These are phyloP conservation scores for Acer yangbiense DNA, from an alignment of 345 rosid species.

Conservation along the genomic window DNA sequence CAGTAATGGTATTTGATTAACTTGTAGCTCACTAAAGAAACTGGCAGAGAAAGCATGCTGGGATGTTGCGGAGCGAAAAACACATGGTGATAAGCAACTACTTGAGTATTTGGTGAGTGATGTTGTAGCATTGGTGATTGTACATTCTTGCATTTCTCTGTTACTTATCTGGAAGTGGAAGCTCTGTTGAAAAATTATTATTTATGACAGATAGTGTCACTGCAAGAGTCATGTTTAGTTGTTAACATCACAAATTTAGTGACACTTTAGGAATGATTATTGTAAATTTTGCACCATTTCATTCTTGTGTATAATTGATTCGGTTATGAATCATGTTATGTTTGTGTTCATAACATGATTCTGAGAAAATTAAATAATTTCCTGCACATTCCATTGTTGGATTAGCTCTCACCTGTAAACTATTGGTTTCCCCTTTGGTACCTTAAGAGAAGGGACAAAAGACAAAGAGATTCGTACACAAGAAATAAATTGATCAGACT, in stretches of 20 bases:
- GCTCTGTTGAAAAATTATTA: neutral
- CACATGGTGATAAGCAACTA: constrained; percentile 70
- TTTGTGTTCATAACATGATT: neutral
- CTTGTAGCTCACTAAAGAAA: constrained; percentile 66
- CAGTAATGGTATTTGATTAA: constrained; percentile 8
- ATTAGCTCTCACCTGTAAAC: neutral
- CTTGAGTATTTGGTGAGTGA: constrained; percentile 72
- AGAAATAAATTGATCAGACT: no score
- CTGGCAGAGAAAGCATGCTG: constrained; percentile 89
- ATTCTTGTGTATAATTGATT: neutral
- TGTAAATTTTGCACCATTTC: neutral
- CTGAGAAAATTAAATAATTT: neutral
- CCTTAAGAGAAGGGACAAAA: no score
- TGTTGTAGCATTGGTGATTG: neutral
- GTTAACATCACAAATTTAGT: neutral
- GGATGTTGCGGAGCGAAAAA: constrained; percentile 88
- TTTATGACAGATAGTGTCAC: neutral
- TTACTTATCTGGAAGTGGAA: constrained; percentile 2
- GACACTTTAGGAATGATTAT: neutral
- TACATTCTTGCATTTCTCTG: neutral
- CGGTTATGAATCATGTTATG: neutral
- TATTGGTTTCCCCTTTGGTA: neutral
- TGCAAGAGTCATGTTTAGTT: neutral
- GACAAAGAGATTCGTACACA: no score
- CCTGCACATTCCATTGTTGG: neutral